Evolutionary conservation across 176 grass and related monocot species (phyloP).

Genomic region (Stipa capillata): DNA sequence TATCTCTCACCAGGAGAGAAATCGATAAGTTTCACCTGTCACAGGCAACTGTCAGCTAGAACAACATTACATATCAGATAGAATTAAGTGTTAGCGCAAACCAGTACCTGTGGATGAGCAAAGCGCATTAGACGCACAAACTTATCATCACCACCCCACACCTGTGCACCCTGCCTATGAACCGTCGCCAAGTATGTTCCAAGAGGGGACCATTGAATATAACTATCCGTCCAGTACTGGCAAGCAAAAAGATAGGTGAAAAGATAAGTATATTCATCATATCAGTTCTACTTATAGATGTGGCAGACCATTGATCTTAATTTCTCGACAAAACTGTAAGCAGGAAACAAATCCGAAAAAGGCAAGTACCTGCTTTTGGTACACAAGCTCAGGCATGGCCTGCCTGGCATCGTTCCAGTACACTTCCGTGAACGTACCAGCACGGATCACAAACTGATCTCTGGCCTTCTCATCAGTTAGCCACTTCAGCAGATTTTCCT

Average conservation of each 20-base stretch:
- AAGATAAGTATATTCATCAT: background rate
- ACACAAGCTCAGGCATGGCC: conserved; percentile 68
- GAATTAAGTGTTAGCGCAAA: background rate
- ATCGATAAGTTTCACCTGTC: conserved; percentile 90
- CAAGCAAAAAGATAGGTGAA: background rate
- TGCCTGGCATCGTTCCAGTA: conserved; percentile 94
- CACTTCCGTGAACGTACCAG: conserved; percentile 78
- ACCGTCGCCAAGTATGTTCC: conserved; percentile 96
- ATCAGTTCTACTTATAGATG: background rate
- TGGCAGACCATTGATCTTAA: background rate
- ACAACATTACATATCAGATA: background rate
- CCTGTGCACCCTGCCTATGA: conserved; percentile 84
- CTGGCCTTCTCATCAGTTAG: conserved; percentile 85
- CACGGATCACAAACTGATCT: conserved; percentile 93
- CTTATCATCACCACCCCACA: conserved; percentile 76
- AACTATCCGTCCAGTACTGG: conserved; percentile 95
- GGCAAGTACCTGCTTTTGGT: conserved; percentile 77
- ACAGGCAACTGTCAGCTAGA: conserved; percentile 26
- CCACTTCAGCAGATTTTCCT: conserved; percentile 95
- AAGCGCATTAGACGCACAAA: conserved; percentile 79
- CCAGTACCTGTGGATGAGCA: conserved; percentile 59
- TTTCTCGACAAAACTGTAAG: background rate
- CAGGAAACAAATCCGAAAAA: background rate
- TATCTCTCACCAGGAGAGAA: conserved; percentile 88
- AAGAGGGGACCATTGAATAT: conserved; percentile 91